Evolutionary conservation across 78 protist genomes (phyloP), one percentile per base, ranked within the genome.

Genomic region (Dictyostelium capitatum): DNA sequence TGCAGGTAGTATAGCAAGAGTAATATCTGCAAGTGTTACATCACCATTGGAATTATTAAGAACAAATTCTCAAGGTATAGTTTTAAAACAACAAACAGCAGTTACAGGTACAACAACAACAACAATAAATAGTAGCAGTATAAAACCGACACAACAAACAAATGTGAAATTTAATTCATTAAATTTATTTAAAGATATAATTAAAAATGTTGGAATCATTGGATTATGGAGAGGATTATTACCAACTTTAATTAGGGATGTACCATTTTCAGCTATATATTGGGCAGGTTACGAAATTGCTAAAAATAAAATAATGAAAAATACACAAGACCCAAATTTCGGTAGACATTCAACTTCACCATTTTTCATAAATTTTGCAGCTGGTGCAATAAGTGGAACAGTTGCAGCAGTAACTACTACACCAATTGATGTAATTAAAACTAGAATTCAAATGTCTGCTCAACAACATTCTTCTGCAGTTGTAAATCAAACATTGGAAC

Each of bases 201-300:
- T 77, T 7, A 67, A 54, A 11, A 80, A 84, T 72, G 80, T 73
- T 37, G 95, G 95, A n/a, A 25, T 93, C 4, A 90, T 54, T 32
- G 85, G 90, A n/a, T 79, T 96, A 32, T 96, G 98, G 98, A 46
- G 94, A n/a, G 98, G 98, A 11, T 43, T 92, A 3, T 37, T 20
- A 30, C 98, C 98, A 5, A 95, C 98, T 3, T 69, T 96, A 0
- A 47, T 89, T 6, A 32, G 98, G 1, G 98, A 96, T 54, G 96
- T 87, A 11, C 98, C 98, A 12, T 96, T 96, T 54, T 96, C 98
- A 15, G 97, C 97, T 1, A 37, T 95, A n/a, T 96, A 96, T 77
- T 96, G 98, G 98, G 37, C 89, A 25, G 57, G 79, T 20, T 95
- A 79, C 17, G 98, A 96, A 50, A 20, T 64, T 11, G 2, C 32